Conservation (phyloP, 192 early-diverging fungal species). For the Backusella tuberculispora region DNA sequence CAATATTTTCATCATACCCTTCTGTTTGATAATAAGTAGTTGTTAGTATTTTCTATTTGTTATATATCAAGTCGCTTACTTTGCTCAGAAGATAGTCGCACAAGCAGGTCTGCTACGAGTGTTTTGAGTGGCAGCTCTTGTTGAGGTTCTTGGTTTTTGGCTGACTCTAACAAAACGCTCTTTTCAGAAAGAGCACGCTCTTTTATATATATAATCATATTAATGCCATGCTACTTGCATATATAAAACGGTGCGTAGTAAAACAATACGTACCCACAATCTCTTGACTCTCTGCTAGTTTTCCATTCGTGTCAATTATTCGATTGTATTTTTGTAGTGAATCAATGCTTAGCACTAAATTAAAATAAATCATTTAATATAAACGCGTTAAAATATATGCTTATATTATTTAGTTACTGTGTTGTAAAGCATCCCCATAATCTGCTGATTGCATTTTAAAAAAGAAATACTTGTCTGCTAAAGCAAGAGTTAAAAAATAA, state of each 20-base stretch:
- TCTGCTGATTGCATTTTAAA: constrained; percentile 7
- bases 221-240: background rate
- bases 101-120: background rate
- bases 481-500: background rate
- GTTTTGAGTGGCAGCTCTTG: background rate
- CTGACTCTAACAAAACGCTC: background rate
- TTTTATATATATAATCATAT: background rate
- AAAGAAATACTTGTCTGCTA: background rate
- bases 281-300: background rate
- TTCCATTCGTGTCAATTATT: constrained; percentile 4
- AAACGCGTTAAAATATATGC: background rate
- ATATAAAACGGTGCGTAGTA: background rate
- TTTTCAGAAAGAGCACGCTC: background rate
- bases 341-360: background rate
- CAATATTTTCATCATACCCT: background rate
- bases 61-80: background rate
- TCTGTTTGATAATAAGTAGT: background rate
- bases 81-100: background rate
- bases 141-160: constrained; percentile 1
- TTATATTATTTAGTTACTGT: background rate
- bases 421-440: constrained; percentile 1
- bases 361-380: background rate
- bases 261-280: background rate
- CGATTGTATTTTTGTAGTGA: constrained; percentile 8
- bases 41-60: background rate